Conservation (phyloP, 1,284 basidiomycete species). For the Leccinum laetum region DNA sequence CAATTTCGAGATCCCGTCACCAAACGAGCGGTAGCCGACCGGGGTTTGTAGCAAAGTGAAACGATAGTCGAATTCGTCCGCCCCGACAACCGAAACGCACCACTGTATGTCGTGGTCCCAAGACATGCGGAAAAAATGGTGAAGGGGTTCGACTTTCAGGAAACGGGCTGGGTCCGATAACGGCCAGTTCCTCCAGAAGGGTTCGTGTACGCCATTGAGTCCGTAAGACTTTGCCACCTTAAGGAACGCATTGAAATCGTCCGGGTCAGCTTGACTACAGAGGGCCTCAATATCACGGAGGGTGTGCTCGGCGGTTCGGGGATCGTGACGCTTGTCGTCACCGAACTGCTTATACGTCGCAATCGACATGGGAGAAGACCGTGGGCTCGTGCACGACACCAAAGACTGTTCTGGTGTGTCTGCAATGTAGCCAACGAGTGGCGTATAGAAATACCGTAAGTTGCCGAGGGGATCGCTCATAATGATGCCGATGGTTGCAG, state of each 20-base stretch:
- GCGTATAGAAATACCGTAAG: neutral
- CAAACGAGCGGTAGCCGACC: neutral
- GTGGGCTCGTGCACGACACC: neutral
- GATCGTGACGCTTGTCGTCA: neutral
- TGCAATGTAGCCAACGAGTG: neutral
- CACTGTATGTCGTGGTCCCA: conserved; percentile 4
- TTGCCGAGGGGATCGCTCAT: neutral
- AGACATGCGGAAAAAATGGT: neutral
- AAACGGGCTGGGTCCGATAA: neutral
- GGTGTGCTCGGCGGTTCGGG: neutral
- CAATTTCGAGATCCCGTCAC: neutral
- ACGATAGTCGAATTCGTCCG: neutral
- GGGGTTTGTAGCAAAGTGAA: neutral
- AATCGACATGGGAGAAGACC: neutral
- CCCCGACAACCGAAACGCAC: neutral
- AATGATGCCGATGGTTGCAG: neutral
- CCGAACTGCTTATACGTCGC: neutral
- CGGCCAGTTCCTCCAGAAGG: conserved; percentile 1
- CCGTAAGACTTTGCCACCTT: neutral
- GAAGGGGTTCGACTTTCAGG: neutral
- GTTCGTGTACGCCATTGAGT: neutral
- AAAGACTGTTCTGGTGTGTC: neutral
- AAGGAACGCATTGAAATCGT: neutral
- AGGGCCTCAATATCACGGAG: neutral
- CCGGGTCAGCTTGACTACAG: neutral